A percentile compares a stretch with the other conserved stretches of the same genome.
These are phyloP conservation scores for Aspergillus egyptiacus DNA, from an alignment of 495 filamentous ascomycete species.

Conservation along the genomic window DNA sequence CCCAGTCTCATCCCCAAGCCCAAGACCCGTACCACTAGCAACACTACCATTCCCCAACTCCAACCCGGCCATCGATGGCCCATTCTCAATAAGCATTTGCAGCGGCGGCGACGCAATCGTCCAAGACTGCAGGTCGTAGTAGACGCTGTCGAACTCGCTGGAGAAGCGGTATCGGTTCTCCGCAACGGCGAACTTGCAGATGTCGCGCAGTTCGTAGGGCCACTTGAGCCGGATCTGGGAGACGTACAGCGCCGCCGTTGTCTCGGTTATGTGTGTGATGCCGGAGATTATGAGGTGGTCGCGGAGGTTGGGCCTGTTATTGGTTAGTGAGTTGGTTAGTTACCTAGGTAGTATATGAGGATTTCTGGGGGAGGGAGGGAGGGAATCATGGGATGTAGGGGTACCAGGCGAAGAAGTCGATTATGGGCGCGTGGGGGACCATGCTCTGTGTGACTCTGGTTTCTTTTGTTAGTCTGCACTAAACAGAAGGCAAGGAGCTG, in stretches of 20 bases:
- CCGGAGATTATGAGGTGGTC: slow-evolving; percentile 13
- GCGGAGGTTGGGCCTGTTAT: slow-evolving; percentile 9
- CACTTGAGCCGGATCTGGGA: slow-evolving; percentile 9
- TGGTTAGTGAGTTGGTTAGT: not conserved
- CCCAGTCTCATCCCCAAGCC: not conserved
- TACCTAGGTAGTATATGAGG: too few species aligned
- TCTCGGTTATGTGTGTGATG: slow-evolving; percentile 2
- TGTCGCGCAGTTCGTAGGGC: slow-evolving; percentile 11
- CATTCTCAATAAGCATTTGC: slow-evolving; percentile 8
- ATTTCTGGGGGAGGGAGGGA: not conserved
- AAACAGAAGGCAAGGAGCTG: not conserved
- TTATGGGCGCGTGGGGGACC: slow-evolving; percentile 8
- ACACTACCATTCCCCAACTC: too few species aligned
- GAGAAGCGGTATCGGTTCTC: slow-evolving; percentile 9
- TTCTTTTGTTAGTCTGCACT: not conserved
- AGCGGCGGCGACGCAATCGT: not conserved
- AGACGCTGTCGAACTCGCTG: slow-evolving; percentile 5
- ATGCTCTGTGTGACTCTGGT: slow-evolving; percentile 7
- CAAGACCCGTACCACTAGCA: not conserved
- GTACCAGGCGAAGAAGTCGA: slow-evolving; percentile 14
- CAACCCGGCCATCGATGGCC: not conserved
- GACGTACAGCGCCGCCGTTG: slow-evolving; percentile 3
- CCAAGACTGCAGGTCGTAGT: slow-evolving; percentile 11
- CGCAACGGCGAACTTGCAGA: slow-evolving; percentile 7
- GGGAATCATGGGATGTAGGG: too few species aligned